These are phyloP conservation scores for Penstemon davidsonii DNA, from an alignment of 257 asterid species.

Conservation along the genomic window DNA sequence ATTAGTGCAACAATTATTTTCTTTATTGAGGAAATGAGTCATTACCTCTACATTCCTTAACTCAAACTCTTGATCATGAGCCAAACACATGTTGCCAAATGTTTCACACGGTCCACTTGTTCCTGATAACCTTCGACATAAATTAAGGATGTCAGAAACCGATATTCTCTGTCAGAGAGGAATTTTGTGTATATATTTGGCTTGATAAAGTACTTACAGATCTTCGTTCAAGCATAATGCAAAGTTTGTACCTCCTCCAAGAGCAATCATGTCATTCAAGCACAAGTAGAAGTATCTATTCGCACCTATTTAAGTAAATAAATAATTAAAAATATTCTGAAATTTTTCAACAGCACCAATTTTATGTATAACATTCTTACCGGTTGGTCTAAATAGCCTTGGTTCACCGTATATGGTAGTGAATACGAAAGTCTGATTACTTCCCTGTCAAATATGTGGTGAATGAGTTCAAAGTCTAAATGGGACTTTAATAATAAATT, in stretches of 20 bases:
- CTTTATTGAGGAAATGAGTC: neutral
- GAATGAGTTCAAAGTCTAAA: slow-evolving; percentile 3
- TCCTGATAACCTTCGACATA: slow-evolving; percentile 63
- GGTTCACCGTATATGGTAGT: slow-evolving; percentile 92
- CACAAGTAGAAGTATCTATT: slow-evolving; percentile 88
- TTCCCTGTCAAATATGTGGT: slow-evolving; percentile 55
- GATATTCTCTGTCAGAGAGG: neutral
- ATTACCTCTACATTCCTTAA: slow-evolving; percentile 83
- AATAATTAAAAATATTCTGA: neutral
- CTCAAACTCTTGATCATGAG: slow-evolving; percentile 81
- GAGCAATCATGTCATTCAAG: slow-evolving; percentile 80
- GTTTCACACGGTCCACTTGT: slow-evolving; percentile 94
- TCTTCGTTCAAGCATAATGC: slow-evolving; percentile 85
- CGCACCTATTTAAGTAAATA: slow-evolving; percentile 54
- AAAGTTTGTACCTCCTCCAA: slow-evolving; percentile 91
- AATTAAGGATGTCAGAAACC: neutral
- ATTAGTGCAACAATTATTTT: neutral
- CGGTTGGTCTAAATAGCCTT: slow-evolving; percentile 89
- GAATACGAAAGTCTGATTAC: slow-evolving; percentile 84
- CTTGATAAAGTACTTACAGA: slow-evolving; percentile 54
- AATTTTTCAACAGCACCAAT: neutral
- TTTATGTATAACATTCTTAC: slow-evolving; percentile 39
- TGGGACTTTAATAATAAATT: slow-evolving; percentile 7
- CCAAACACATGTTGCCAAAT: slow-evolving; percentile 84
- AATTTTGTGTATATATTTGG: slow-evolving; percentile 1